phyloP scores from a whole-genome alignment of 108 stramenopile genomes.

The Cyclotella atomus region DNA sequence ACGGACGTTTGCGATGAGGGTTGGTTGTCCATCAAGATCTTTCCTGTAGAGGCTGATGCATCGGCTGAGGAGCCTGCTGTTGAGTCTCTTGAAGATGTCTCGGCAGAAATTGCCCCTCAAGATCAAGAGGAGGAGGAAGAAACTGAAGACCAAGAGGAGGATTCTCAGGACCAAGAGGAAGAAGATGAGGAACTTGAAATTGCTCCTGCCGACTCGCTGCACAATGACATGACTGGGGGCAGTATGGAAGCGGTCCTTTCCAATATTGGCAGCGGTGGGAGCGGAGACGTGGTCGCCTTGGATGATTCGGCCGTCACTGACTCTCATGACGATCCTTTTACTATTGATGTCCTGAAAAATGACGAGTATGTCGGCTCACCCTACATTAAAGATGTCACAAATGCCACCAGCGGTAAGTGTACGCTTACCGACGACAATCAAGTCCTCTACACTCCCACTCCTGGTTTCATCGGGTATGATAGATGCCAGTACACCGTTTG shows the following conservation, averaged over 20 bases:
- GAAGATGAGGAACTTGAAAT: not conserved
- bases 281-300: conserved; percentile 20
- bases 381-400: not conserved
- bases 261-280: conserved; percentile 8
- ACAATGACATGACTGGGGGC: not conserved
- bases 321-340: conserved; percentile 19
- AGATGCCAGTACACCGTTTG: conserved; percentile 35
- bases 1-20: conserved; percentile 26
- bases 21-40: conserved; percentile 5
- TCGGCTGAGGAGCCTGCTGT: not conserved
- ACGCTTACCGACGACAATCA: conserved; percentile 25
- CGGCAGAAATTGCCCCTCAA: too few relatives aligned
- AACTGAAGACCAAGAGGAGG: not conserved
- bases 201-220: not conserved
- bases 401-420: conserved; percentile 26
- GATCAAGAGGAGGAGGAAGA: too few relatives aligned
- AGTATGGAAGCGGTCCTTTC: conserved; percentile 2
- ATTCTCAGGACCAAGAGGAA: not conserved
- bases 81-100: not conserved
- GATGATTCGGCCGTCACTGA: conserved; percentile 25
- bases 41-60: not conserved
- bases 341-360: conserved; percentile 32
- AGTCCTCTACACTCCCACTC: conserved; percentile 32
- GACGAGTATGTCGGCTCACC: conserved; percentile 22
- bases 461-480: conserved; percentile 23